A percentile compares a stretch with the other conserved stretches of the same genome.
phyloP scores from a whole-genome alignment of 106 monocot genomes.

The Cymbidium sinense region DNA sequence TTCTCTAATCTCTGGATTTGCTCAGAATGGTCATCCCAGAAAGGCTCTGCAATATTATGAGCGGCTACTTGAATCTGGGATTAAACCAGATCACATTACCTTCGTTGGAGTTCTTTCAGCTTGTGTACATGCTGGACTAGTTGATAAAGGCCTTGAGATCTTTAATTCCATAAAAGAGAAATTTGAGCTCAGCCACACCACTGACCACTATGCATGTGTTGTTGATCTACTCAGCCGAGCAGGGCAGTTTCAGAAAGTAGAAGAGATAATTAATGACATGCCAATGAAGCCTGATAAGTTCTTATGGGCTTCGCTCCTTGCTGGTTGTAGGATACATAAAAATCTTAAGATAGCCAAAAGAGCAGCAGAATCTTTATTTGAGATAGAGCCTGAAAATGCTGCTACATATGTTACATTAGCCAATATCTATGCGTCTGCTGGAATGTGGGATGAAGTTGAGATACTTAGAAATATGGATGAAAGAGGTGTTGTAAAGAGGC shows the following conservation, averaged over 20 bases:
- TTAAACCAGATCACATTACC: slow-evolving; percentile 20
- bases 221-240: slow-evolving; percentile 24
- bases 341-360: slow-evolving; percentile 11
- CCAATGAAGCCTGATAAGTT: slow-evolving; percentile 26
- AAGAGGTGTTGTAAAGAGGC: slow-evolving; percentile 19
- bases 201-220: slow-evolving; percentile 19
- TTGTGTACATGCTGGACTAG: slow-evolving; percentile 18
- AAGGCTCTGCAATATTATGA: slow-evolving; percentile 16
- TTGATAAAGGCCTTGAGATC: slow-evolving; percentile 15
- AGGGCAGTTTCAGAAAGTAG: slow-evolving; percentile 16
- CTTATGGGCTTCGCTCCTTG: slow-evolving; percentile 25
- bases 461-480: slow-evolving; percentile 10
- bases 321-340: slow-evolving; percentile 19
- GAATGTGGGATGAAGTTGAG: slow-evolving; percentile 12
- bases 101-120: slow-evolving; percentile 13
- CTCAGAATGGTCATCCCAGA: slow-evolving; percentile 18
- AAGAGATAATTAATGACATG: slow-evolving; percentile 23
- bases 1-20: slow-evolving; percentile 14
- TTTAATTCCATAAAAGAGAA: slow-evolving; percentile 15
- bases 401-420: slow-evolving; percentile 24
- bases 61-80: slow-evolving; percentile 9
- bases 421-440: slow-evolving; percentile 19
- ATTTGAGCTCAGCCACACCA: slow-evolving; percentile 13
- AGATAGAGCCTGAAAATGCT: slow-evolving; percentile 23
- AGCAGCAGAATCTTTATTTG: slow-evolving; percentile 19